Evolutionary conservation across 768 basidiomycete genomes (phyloP), one percentile per base, ranked within the genome.

Genomic region (Suillus variegatus): DNA sequence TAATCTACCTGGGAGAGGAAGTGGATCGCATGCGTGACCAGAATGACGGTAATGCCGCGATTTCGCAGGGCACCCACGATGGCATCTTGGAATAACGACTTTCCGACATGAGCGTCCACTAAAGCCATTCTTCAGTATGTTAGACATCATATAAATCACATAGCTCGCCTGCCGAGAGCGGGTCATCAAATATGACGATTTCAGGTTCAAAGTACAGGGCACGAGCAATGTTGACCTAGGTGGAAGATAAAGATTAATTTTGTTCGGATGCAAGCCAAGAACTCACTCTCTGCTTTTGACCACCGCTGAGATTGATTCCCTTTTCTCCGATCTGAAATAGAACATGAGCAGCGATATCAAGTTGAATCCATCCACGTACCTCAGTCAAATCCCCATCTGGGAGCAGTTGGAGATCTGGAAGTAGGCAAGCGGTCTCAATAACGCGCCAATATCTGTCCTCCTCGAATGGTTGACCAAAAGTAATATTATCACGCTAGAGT

Each of bases 61-160:
- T 69, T 71, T 25, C 80, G 77, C 1, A 86, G 80, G 0, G 77
- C 77, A 14, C 80, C 79, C 12, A 87, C 67, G 69, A 92, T 87
- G n/a, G 87, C 89, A 62, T 86, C 82, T 52, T 85, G 80, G 73
- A 93, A 91, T 2, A 93, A 80, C 10, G 85, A 80, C 69, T 86
- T 85, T 1, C 89, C 90, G 60, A 93, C 91, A 69, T 93, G 90
- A 1, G 90, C 89, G 70, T 92, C 90, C 60, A 92, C 88, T 87
- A 40, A n/a, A 18, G 1, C 1, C 38, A 40, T 36, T 41, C 20
- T 14, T 28, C n/a, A 46, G 28, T 13, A 20, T 25, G 12, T 60
- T 12, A 51, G 13, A 20, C 12, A 28, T 52, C 5, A n/a, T 18
- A 35, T 41, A 44, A 54, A 47, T 14, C n/a, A 25, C 38, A 47